Base-by-base conservation (phyloP, 2,329 filamentous ascomycete species). In the Acarospora socialis region DNA sequence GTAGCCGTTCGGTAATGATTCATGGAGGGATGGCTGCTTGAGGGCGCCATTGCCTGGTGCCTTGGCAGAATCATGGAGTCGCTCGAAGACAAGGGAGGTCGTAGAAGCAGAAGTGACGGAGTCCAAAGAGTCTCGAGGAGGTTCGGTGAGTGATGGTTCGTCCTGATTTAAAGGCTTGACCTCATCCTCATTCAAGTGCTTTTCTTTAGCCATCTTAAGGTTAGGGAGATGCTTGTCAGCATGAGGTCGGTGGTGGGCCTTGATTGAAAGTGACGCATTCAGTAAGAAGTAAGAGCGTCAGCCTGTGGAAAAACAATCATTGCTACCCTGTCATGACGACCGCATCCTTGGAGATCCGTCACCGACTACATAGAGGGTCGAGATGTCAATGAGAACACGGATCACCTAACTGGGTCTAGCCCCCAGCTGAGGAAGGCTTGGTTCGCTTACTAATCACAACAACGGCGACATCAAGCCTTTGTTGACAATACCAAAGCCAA, bases 161-260 rank as follows among this genome's bases (percentile, higher is more conserved):
- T 25, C 19, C 21, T 30, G 33, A 19, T 32, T 40, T 15, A 44
- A 21, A 15, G 42, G 41, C 24, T 33, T 37, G 24, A 30, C 33
- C 28, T 44, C 41, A 13, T 41, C 38, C n/a, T 35, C 38, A 16
- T 42, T 38, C 16, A 28, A 32, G 30, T 38, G 40, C 9, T 24
- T 30, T 47, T 48, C 33, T 43, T 32, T 24, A 50, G 46, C 21
- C 50, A 47, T 34, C 46, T 41, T 31, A 49, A 49, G 7, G 45
- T 36, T 23, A 52, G 50, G 21, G 49, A 49, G 28, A 52, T 45
- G n/a, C 35, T 36, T 30, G 53, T 55, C 12, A 55, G 34, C 21
- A 44, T 46, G 8, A 53, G 55, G 28, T 55, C 53, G 32, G 47
- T 46, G 29, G 52, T 49, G 21, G 43, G 40, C 18, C 48, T 41